phyloP scores from a whole-genome alignment of 441 rosid genomes.

The Erodium trifolium region DNA sequence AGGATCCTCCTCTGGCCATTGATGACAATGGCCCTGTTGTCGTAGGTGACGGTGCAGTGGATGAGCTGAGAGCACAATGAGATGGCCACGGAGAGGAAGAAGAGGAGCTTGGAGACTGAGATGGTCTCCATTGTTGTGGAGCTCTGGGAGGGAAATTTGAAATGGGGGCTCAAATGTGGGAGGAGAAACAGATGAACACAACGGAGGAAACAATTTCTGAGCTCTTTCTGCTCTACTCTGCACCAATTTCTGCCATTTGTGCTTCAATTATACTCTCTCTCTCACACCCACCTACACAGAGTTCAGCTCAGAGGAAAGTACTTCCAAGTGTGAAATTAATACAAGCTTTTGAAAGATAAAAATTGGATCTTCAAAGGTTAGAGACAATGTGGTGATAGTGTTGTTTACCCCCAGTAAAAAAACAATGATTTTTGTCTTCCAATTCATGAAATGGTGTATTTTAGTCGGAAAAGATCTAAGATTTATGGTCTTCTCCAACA shows the following conservation, averaged over 20 bases:
- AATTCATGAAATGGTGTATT: too few species aligned
- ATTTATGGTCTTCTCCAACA: too few species aligned
- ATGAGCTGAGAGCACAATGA: conserved; percentile 19
- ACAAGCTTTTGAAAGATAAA: too few species aligned
- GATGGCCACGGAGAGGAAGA: conserved; percentile 11
- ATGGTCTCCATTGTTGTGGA: neutral
- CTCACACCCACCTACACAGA: neutral
- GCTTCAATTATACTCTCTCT: neutral
- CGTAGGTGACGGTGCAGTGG: conserved; percentile 35
- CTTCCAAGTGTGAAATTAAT: too few species aligned
- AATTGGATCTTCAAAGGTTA: neutral
- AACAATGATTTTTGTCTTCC: too few species aligned
- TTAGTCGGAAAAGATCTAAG: too few species aligned
- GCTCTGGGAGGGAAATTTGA: neutral
- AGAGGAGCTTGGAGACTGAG: conserved; percentile 10
- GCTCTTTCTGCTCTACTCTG: neutral
- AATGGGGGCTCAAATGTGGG: neutral
- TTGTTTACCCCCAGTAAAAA: too few species aligned
- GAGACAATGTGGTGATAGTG: too few species aligned
- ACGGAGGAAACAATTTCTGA: neutral
- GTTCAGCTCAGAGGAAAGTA: neutral
- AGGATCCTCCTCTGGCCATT: conserved; percentile 47
- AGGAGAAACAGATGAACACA: neutral
- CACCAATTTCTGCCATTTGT: neutral
- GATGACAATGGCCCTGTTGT: conserved; percentile 41